Percentiles rank a stretch among this genome's conserved stretches.
Conservation (phyloP, 106 monocot genomes). For the Dendrobium officinale region DNA sequence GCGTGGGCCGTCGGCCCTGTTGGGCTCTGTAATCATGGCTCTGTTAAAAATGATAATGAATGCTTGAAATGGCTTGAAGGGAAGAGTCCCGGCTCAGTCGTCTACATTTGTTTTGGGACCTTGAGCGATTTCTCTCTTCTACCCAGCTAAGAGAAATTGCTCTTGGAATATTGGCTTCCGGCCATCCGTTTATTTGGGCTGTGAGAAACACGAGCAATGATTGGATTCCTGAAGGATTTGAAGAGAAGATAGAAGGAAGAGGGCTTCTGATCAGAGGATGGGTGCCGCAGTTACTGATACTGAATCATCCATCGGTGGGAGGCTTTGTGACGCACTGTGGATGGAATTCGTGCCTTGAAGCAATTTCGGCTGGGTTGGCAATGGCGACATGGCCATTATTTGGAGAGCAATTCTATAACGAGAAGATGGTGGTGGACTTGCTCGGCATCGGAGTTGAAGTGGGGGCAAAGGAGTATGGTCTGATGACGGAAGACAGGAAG, state of each 20-base stretch:
- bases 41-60: neutral
- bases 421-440: slow-evolving; percentile 10
- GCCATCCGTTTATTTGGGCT: slow-evolving; percentile 11
- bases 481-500: neutral
- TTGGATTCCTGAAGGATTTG: slow-evolving; percentile 15
- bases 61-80: slow-evolving; percentile 22
- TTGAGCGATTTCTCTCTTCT: neutral
- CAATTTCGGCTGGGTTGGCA: slow-evolving; percentile 15
- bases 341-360: slow-evolving; percentile 25
- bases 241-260: slow-evolving; percentile 3
- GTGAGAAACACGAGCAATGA: neutral
- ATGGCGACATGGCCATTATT: slow-evolving; percentile 24
- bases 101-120: slow-evolving; percentile 29
- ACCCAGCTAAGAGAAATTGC: slow-evolving; percentile 19
- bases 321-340: slow-evolving; percentile 37
- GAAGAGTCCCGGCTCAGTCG: slow-evolving; percentile 11
- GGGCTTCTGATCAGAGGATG: slow-evolving; percentile 14
- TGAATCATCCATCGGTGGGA: slow-evolving; percentile 14
- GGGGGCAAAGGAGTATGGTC: neutral
- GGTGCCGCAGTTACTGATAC: slow-evolving; percentile 21
- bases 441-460: slow-evolving; percentile 8
- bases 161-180: slow-evolving; percentile 2
- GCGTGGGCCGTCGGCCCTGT: slow-evolving; percentile 22
- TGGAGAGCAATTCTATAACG: slow-evolving; percentile 16
- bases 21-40: neutral